Conservation (phyloP, 1,284 basidiomycete genomes). For the Veloporphyrellus conicus region DNA sequence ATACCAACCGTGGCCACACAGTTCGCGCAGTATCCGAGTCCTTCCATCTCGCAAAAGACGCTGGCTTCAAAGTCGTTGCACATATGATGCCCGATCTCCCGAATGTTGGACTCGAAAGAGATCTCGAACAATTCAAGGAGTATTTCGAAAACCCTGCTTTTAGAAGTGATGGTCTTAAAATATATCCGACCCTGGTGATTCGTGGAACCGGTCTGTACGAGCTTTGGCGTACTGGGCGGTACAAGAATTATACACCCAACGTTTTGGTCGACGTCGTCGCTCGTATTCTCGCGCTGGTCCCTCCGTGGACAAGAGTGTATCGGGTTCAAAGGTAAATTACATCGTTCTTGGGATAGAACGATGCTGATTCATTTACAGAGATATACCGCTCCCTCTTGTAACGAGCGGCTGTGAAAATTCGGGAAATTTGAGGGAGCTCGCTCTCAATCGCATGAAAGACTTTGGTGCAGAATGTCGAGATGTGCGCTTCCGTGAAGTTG, state of each 20-base stretch:
- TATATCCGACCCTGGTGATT: constrained; percentile 98
- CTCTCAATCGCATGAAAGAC: constrained; percentile 97
- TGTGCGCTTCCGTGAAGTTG: constrained; percentile 97
- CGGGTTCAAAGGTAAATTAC: constrained; percentile 79
- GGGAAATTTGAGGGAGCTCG: constrained; percentile 94
- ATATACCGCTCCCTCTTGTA: constrained; percentile 93
- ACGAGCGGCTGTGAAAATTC: constrained; percentile 97
- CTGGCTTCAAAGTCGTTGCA: constrained; percentile 98
- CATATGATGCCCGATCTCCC: constrained; percentile 99
- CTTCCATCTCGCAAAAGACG: constrained; percentile 98
- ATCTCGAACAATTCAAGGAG: constrained; percentile 97
- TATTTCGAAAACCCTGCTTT: constrained; percentile 99
- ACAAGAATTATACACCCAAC: constrained; percentile 99
- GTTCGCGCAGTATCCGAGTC: constrained; percentile 96
- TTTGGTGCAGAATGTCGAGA: constrained; percentile 98
- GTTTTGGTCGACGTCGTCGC: constrained; percentile 97
- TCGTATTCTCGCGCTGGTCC: constrained; percentile 91
- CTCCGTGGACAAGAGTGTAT: constrained; percentile 98
- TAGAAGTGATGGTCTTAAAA: constrained; percentile 94
- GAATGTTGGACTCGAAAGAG: constrained; percentile 95
- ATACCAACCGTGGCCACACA: constrained; percentile 97
- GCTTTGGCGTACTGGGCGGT: constrained; percentile 92
- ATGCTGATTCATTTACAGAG: constrained; percentile 46
- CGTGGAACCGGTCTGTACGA: constrained; percentile 97
- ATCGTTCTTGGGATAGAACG: background rate